Conservation (phyloP, 2,329 filamentous ascomycete genomes). For the Cordyceps pruinosa region DNA sequence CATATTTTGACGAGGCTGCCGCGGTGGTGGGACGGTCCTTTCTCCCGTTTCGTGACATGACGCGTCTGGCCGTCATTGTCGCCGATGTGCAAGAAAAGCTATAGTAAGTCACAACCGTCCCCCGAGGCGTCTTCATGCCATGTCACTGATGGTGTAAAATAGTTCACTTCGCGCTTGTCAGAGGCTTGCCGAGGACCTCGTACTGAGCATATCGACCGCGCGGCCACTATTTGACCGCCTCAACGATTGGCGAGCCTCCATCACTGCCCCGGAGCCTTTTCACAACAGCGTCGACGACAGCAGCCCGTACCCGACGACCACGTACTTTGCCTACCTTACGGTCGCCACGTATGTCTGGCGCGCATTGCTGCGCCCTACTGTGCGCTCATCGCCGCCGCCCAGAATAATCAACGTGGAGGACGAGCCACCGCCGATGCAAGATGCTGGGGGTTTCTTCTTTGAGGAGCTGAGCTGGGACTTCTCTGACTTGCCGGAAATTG, state of each 20-base stretch:
- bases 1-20: constrained; percentile 6
- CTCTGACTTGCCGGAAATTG: constrained; percentile 13
- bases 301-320: constrained; percentile 9
- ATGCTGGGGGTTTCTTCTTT: constrained; percentile 9
- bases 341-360: constrained; percentile 14
- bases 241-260: constrained; percentile 13
- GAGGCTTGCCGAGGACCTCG: constrained; percentile 13
- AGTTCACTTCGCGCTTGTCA: constrained; percentile 14
- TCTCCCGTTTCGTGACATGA: constrained; percentile 13
- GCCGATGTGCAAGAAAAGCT: constrained; percentile 12
- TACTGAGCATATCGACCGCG: constrained; percentile 11
- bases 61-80: constrained; percentile 12
- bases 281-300: not conserved
- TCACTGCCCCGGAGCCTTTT: constrained; percentile 1
- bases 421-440: not conserved
- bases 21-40: not conserved
- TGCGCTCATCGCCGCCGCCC: constrained; percentile 13
- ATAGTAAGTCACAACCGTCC: constrained; percentile 10
- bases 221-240: constrained; percentile 12
- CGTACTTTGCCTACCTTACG: constrained; percentile 15
- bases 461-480: constrained; percentile 15
- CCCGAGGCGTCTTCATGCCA: not conserved
- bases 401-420: constrained; percentile 14
- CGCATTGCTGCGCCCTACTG: constrained; percentile 14
- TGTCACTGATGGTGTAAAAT: not conserved